phyloP scores from a whole-genome alignment of 1,284 basidiomycete species.

The Fomitopsis pinicola region DNA sequence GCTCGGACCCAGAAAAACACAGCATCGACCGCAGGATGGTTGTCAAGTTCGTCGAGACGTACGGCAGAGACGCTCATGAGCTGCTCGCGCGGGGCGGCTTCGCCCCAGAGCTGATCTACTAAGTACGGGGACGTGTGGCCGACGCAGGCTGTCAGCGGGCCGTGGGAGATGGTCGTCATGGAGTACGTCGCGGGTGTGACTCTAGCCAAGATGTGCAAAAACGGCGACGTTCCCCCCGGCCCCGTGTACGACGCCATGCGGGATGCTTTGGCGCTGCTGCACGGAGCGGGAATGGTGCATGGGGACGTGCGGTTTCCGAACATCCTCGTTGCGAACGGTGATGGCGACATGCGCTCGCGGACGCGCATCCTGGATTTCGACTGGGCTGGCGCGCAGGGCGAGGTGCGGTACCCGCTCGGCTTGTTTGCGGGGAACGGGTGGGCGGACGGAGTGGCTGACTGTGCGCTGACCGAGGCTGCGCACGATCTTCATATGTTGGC shows the following conservation, averaged over 20 bases:
- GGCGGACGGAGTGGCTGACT: background rate
- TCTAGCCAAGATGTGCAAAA: background rate
- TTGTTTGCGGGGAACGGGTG: background rate
- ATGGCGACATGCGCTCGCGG: background rate
- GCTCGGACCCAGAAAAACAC: background rate
- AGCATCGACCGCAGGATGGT: slow-evolving; percentile 6
- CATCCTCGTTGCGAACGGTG: slow-evolving; percentile 11
- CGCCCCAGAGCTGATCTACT: slow-evolving; percentile 18
- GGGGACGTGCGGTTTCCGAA: slow-evolving; percentile 18
- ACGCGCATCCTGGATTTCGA: slow-evolving; percentile 21
- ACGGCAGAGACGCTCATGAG: slow-evolving; percentile 14
- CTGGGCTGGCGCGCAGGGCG: slow-evolving; percentile 18
- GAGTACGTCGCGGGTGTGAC: slow-evolving; percentile 7
- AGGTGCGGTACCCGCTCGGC: slow-evolving; percentile 14
- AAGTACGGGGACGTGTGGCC: slow-evolving; percentile 6
- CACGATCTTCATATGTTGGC: slow-evolving; percentile 3
- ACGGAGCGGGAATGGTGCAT: slow-evolving; percentile 11
- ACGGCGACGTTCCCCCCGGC: background rate
- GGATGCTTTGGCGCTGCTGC: slow-evolving; percentile 5
- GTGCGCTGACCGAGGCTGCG: background rate
- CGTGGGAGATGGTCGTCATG: slow-evolving; percentile 11
- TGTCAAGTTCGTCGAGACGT: slow-evolving; percentile 19
- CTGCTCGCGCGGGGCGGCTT: slow-evolving; percentile 10
- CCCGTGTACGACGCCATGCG: background rate
- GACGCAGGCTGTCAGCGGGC: background rate